Evolutionary conservation across 1,284 basidiomycete species (phyloP), one percentile per base, ranked within the genome.

Genomic region (Cutaneotrichosporon curvatum): DNA sequence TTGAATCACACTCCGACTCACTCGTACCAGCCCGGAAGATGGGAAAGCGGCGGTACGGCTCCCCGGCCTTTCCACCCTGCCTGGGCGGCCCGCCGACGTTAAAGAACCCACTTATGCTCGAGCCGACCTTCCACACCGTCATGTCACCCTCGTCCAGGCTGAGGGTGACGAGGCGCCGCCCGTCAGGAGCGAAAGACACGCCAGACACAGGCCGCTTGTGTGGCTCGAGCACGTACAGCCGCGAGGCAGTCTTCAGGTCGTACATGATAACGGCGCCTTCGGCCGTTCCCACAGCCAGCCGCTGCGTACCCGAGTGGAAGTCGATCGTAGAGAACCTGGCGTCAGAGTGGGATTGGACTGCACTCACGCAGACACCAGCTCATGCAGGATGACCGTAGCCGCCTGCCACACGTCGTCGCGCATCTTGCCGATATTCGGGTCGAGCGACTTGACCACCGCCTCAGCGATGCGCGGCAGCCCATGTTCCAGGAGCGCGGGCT

Each of bases 231-330:
- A 98, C 87, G 64, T 96, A 97, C 7, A 98, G 75, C 11, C 94
- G 80, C 2, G 88, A 96, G 0, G 90, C 91, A 0, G 91, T 91
- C 71, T 96, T 96, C 43, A 98, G 78, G 63, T 98, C 95, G 68
- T 96, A 97, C 68, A 97, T 89, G 57, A 97, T 82, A 38, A 90
- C 82, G 0, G 87, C 85, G 0, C 91, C 90, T 70, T 98, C 95
- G 54, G 81, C 82, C 0, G 94, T 96, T 0, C 95, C 95, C 0
- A 97, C 91, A 0, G 86, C 89, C 1, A 98, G 79, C 8, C 87
- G 81, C 65, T 98, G 94, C 2, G 81, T 83, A 2, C 76, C 73
- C 67, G 82, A 81, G 63, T 95, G 86, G 65, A 98, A 96, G 67
- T 89, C 88, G 12, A 97, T 82, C 0, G 83, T 85, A 0, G 91